These are phyloP conservation scores for Heracleum sosnowskyi DNA, from an alignment of 129 eudicot genomes.

Conservation along the genomic window DNA sequence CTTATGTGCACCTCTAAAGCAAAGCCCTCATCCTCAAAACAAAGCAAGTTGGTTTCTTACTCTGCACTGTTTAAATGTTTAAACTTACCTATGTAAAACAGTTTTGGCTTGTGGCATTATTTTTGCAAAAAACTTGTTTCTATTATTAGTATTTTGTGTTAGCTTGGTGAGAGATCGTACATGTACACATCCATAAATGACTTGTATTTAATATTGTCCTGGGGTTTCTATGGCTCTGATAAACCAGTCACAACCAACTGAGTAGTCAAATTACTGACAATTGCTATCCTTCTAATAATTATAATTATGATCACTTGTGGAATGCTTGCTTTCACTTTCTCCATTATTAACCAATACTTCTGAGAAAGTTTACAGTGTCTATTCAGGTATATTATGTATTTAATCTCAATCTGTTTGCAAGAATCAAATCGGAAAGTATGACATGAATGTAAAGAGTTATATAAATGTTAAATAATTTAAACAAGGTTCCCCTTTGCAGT, in stretches of 20 bases:
- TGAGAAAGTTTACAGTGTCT: background rate
- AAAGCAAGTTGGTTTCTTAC: background rate
- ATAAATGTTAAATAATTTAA: too few species aligned
- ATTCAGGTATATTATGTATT: background rate
- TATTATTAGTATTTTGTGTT: background rate
- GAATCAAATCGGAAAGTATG: background rate
- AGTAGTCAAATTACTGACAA: background rate
- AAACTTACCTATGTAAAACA: background rate
- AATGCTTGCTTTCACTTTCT: background rate
- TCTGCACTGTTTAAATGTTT: background rate
- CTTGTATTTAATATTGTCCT: background rate
- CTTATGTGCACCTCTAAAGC: background rate
- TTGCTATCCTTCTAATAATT: background rate
- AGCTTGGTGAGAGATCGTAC: background rate
- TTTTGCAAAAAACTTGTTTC: background rate
- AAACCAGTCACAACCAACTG: background rate
- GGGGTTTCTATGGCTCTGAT: background rate
- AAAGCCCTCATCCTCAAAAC: background rate
- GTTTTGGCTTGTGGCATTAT: background rate
- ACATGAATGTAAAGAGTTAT: background rate
- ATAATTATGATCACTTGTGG: background rate
- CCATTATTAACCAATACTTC: background rate
- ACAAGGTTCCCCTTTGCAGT: background rate
- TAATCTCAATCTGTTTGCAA: background rate
- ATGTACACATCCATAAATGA: background rate